A percentile compares a stretch with the other conserved stretches of the same genome.
These are phyloP conservation scores for Vitis hybrid DNA, from an alignment of 177 flowering plant species.

Conservation along the genomic window DNA sequence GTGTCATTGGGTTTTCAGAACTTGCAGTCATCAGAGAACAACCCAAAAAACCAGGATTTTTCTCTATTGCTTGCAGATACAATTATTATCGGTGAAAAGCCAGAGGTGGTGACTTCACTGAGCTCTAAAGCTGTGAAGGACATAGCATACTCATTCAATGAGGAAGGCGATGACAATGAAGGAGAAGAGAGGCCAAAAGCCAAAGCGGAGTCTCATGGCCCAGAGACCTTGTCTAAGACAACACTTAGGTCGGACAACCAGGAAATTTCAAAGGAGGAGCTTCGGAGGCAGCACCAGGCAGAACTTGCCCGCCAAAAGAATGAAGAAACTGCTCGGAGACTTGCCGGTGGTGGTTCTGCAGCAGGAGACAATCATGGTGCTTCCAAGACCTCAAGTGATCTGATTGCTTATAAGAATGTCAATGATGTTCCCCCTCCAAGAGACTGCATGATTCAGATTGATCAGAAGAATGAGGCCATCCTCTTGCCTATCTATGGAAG, in stretches of 20 bases:
- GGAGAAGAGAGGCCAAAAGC: conserved; percentile 38
- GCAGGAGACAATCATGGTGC: conserved; percentile 35
- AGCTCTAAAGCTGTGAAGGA: conserved; percentile 70
- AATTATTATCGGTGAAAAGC: conserved; percentile 38
- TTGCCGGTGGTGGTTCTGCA: conserved; percentile 60
- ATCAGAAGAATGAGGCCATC: conserved; percentile 74
- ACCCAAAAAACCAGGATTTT: conserved; percentile 52
- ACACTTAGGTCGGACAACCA: conserved; percentile 69
- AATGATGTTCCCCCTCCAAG: conserved; percentile 63
- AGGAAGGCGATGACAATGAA: conserved; percentile 51
- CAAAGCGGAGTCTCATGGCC: conserved; percentile 26
- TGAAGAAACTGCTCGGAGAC: conserved; percentile 76
- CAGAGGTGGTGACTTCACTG: conserved; percentile 50
- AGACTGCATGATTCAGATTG: conserved; percentile 70
- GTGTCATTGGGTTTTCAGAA: conserved; percentile 82
- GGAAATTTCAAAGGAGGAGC: conserved; percentile 72
- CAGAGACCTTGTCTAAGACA: conserved; percentile 44
- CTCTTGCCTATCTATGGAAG: conserved; percentile 72
- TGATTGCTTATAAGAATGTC: conserved; percentile 66
- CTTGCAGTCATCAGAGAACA: conserved; percentile 42
- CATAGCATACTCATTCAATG: conserved; percentile 77
- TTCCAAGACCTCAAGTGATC: conserved; percentile 39
- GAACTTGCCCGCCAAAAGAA: conserved; percentile 79
- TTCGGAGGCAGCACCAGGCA: conserved; percentile 74
- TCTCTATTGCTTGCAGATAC: conserved; percentile 78